Conservation (phyloP, 23 red algal species). For the Gracilaria domingensis region DNA sequence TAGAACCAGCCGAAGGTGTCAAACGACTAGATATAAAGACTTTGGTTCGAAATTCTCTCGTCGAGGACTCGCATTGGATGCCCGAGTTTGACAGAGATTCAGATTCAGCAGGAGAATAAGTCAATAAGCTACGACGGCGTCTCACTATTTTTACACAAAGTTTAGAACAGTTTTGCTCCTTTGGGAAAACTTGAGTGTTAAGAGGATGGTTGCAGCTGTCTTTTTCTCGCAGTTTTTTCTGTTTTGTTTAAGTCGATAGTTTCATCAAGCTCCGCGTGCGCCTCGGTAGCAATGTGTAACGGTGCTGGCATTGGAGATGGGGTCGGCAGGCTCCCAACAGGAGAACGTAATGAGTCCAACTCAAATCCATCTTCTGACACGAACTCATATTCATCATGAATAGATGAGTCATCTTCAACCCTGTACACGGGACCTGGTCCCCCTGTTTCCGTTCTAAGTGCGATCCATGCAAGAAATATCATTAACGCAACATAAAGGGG, state of each 20-base stretch:
- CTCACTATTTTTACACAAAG: constrained; percentile 43
- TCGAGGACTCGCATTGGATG: constrained; percentile 1
- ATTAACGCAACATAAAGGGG: constrained; percentile 49
- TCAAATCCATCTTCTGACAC: constrained; percentile 46
- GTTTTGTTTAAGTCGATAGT: constrained; percentile 36
- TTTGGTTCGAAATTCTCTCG: constrained; percentile 39
- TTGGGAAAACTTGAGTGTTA: background rate
- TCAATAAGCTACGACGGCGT: background rate
- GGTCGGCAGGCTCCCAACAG: constrained; percentile 54
- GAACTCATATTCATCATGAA: constrained; percentile 50
- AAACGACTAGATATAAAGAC: constrained; percentile 50
- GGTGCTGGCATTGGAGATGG: constrained; percentile 19
- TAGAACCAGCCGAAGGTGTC: constrained; percentile 43
- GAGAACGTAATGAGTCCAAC: constrained; percentile 60
- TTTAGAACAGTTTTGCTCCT: background rate
- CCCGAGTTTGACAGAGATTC: background rate
- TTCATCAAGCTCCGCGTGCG: constrained; percentile 38
- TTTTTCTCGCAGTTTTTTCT: background rate
- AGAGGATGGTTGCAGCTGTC: background rate
- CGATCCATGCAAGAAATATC: constrained; percentile 77
- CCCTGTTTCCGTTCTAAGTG: constrained; percentile 64
- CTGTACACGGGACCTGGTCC: constrained; percentile 51
- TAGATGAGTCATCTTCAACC: too few species aligned
- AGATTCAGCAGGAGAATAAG: constrained; percentile 1
- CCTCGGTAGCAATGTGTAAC: background rate